Base-by-base conservation (phyloP, 176 grass and related monocot species). In the Avena eriantha region DNA sequence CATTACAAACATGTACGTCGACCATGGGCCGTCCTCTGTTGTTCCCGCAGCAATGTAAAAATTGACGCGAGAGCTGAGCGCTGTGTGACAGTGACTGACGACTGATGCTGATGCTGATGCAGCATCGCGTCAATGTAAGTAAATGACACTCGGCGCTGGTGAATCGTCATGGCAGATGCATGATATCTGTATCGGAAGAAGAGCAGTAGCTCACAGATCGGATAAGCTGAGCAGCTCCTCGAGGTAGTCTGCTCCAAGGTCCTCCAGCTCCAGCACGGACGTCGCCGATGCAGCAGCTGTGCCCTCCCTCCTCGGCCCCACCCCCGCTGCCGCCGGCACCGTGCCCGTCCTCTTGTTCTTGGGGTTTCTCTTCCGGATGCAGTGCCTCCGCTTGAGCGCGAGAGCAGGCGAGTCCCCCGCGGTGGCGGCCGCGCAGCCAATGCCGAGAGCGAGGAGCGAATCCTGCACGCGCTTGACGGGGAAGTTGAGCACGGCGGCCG, bases 191-290 rank as follows among this genome's bases (percentile, higher is more conserved):
- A 41, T 5, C 0, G 15, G 18, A 19, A 8, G 31, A 2, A 16
- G 31, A 0, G 59, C 31, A 3, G 16, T 10, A 41, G 67, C 67
- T 69, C 67, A 49, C 1, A 76, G 23, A 71, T 80, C 46, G 0
- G 77, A 86, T 36, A 81, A 15, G 3, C 78, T 71, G 21, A 87
- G 85, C 14, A 87, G 54, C 41, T 87, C 77, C 26, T 87, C 85
- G 26, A 87, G 57, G 77, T 80, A 87, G 8, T 87, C 85, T 1
- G 54, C 26, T 61, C 85, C 85, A 16, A 87, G 85, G 36, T 86
- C 85, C 53, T 73, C 85, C 8, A 86, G 54, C 19, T 86, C 85
- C 24, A 86, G 12, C 39, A 80, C 85, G 85, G 23, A 59, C 18
- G 79, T 76, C 46, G 46, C 3, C 61, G 43, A 76, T 24, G 73